A percentile compares a stretch with the other conserved stretches of the same genome.
Conservation (phyloP, 176 grass and related monocot species). For the Hordeum marinum region DNA sequence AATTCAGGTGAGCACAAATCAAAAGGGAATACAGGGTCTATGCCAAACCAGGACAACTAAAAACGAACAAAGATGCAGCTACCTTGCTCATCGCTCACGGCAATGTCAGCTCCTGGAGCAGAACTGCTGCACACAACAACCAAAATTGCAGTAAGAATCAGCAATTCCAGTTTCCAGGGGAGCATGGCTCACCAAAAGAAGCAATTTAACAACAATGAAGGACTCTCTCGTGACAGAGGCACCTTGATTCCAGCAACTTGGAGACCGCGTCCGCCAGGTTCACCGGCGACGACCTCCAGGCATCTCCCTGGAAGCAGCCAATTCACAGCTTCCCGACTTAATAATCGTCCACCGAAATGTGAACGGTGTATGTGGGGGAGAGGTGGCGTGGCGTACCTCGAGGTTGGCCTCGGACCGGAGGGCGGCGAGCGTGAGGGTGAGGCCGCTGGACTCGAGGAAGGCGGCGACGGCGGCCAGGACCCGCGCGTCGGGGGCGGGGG, state of each 20-base stretch:
- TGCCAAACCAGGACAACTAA: neutral
- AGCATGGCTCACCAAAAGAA: neutral
- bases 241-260: conserved; percentile 60
- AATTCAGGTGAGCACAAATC: conserved; percentile 1
- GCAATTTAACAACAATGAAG: neutral
- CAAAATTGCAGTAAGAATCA: neutral
- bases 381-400: conserved; percentile 31
- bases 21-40: neutral
- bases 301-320: conserved; percentile 33
- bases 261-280: conserved; percentile 48
- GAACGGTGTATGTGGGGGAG: neutral
- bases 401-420: conserved; percentile 62
- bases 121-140: conserved; percentile 20
- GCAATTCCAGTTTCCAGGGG: neutral
- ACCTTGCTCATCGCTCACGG: conserved; percentile 44
- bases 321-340: neutral
- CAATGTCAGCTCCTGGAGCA: neutral
- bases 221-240: neutral
- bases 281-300: conserved; percentile 44
- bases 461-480: conserved; percentile 65
- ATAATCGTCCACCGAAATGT: neutral
- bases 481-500: neutral
- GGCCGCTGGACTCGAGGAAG: conserved; percentile 63
- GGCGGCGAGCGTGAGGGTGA: conserved; percentile 51
- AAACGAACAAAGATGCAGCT: neutral